phyloP scores from a whole-genome alignment of 345 rosid species.

The Gossypium australe region DNA sequence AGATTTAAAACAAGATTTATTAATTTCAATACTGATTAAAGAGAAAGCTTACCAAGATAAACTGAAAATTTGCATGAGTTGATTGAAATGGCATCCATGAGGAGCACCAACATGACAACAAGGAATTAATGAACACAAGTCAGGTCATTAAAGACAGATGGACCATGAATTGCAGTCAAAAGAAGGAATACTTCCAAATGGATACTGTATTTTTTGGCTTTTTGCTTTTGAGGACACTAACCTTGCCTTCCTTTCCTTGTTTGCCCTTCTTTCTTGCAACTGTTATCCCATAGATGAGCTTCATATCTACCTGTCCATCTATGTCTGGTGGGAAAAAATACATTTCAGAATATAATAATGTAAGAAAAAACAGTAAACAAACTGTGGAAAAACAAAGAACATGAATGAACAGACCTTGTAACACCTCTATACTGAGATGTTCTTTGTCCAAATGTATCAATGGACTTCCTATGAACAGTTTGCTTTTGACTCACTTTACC shows the following conservation, averaged over 20 bases:
- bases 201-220: neutral
- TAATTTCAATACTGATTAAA: neutral
- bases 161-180: neutral
- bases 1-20: neutral
- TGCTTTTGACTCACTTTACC: constrained; percentile 52
- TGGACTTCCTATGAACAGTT: constrained; percentile 74
- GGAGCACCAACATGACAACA: constrained; percentile 9
- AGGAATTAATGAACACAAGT: constrained; percentile 20
- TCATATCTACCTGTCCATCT: constrained; percentile 89
- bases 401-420: constrained; percentile 42
- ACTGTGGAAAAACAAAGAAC: neutral
- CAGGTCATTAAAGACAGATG: constrained; percentile 21
- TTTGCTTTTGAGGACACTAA: constrained; percentile 20
- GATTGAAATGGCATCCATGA: constrained; percentile 32
- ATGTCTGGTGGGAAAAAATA: constrained; percentile 33
- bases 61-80: constrained; percentile 41
- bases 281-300: constrained; percentile 87
- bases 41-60: constrained; percentile 54
- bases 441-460: constrained; percentile 81
- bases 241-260: constrained; percentile 93
- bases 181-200: neutral
- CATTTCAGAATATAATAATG: neutral
- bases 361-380: neutral
- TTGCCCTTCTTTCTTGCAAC: constrained; percentile 90
- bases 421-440: constrained; percentile 88